Conservation (phyloP, 306 rosid species). For the Quercus gilva region DNA sequence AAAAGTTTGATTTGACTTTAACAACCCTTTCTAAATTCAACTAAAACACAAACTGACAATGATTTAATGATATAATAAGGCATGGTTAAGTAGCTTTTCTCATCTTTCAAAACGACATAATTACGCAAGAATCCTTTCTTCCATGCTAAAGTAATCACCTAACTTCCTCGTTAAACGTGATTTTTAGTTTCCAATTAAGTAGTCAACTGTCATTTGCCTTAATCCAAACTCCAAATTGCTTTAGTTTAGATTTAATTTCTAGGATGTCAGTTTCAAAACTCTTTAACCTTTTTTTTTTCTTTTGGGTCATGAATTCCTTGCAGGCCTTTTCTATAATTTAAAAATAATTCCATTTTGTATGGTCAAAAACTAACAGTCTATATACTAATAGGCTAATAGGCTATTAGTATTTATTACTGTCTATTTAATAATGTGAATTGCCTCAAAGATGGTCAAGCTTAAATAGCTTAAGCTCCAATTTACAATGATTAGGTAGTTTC, state of each 20-base stretch:
- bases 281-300: neutral
- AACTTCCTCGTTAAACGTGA: neutral
- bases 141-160: neutral
- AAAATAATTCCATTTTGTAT: too few relatives aligned
- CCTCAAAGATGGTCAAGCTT: too few relatives aligned
- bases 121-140: constrained; percentile 2
- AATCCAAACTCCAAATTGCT: constrained; percentile 1
- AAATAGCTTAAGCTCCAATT: too few relatives aligned
- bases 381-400: too few relatives aligned
- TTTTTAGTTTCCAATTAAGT: neutral
- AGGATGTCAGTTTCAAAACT: constrained; percentile 10
- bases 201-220: neutral
- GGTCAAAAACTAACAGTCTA: too few relatives aligned
- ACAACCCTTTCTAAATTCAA: neutral
- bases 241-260: constrained; percentile 4
- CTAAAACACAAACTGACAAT: neutral
- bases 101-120: neutral
- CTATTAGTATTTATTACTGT: too few relatives aligned
- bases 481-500: too few relatives aligned
- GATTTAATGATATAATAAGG: neutral
- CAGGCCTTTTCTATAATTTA: too few relatives aligned
- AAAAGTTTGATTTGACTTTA: constrained; percentile 29
- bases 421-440: too few relatives aligned
- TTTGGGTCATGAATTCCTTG: too few relatives aligned
- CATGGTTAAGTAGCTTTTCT: constrained; percentile 13